Evolutionary conservation across 768 basidiomycete genomes (phyloP).

Genomic region (Tricholoma flavovirens): DNA sequence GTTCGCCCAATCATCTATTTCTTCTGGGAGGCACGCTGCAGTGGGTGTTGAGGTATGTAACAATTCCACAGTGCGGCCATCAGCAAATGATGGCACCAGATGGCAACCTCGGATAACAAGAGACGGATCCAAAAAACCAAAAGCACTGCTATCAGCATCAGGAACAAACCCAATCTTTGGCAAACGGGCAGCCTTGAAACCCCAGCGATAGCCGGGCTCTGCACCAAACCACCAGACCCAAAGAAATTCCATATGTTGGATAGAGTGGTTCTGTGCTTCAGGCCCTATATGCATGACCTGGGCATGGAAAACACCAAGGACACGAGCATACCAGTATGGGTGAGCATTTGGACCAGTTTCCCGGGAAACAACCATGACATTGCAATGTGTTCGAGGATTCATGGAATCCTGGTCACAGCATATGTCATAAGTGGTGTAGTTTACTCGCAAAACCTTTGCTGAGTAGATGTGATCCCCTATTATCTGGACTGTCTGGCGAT

Average conservation of each 20-base stretch:
- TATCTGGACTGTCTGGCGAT: neutral
- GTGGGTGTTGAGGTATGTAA: neutral
- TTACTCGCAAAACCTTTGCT: slow-evolving; percentile 20
- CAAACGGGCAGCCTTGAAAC: slow-evolving; percentile 4
- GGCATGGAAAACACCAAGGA: slow-evolving; percentile 16
- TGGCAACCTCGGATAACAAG: slow-evolving; percentile 25
- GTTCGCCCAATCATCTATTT: neutral
- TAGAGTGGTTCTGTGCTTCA: too few species aligned
- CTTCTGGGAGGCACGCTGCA: neutral
- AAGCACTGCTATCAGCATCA: slow-evolving; percentile 15
- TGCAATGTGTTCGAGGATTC: slow-evolving; percentile 15
- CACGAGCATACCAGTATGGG: too few species aligned
- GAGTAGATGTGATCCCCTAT: neutral
- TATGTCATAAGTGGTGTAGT: slow-evolving; percentile 39
- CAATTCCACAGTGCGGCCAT: neutral
- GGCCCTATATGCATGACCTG: slow-evolving; percentile 2
- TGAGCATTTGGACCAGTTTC: slow-evolving; percentile 17
- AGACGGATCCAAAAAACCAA: slow-evolving; percentile 31
- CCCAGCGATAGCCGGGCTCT: slow-evolving; percentile 3
- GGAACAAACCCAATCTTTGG: slow-evolving; percentile 19
- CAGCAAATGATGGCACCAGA: slow-evolving; percentile 21
- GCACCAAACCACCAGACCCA: slow-evolving; percentile 17
- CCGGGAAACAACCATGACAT: slow-evolving; percentile 29
- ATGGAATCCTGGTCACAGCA: slow-evolving; percentile 35
- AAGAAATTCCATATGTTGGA: too few species aligned